These are phyloP conservation scores for Penicillium alfredii DNA, from an alignment of 495 filamentous ascomycete genomes.

Conservation along the genomic window DNA sequence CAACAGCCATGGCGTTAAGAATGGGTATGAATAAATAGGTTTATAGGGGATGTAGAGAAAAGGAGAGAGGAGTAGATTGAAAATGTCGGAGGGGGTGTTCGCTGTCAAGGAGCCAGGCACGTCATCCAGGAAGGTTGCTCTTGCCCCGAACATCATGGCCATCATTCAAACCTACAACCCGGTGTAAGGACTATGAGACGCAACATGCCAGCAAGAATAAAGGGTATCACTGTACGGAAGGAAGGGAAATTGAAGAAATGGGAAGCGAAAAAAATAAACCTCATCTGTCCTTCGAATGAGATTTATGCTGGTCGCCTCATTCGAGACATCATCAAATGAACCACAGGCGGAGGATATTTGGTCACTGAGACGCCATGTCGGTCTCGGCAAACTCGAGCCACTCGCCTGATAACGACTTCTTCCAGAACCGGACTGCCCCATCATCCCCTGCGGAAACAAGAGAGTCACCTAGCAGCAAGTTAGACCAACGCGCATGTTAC, in stretches of 20 bases:
- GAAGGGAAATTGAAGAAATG: neutral
- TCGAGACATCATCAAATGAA: too few species aligned
- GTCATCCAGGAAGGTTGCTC: slow-evolving; percentile 1
- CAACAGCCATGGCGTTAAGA: slow-evolving; percentile 25
- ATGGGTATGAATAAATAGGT: slow-evolving; percentile 11
- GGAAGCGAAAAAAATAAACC: too few species aligned
- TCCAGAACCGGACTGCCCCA: slow-evolving; percentile 48
- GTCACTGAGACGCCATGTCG: slow-evolving; percentile 34
- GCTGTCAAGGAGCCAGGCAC: slow-evolving; percentile 5
- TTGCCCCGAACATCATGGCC: slow-evolving; percentile 1
- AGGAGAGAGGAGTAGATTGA: slow-evolving; percentile 2
- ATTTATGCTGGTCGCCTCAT: too few species aligned
- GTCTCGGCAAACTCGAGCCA: slow-evolving; percentile 50
- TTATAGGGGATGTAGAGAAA: neutral
- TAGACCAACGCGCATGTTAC: neutral
- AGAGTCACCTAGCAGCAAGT: slow-evolving; percentile 34
- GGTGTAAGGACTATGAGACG: too few species aligned
- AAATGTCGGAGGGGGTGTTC: too few species aligned
- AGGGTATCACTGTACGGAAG: slow-evolving; percentile 24
- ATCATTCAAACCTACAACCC: too few species aligned
- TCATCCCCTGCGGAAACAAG: slow-evolving; percentile 47
- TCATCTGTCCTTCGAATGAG: too few species aligned
- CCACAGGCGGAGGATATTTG: too few species aligned
- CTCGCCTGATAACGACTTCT: slow-evolving; percentile 40
- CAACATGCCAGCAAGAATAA: slow-evolving; percentile 1